A percentile compares a stretch with the other conserved stretches of the same genome.
phyloP scores from a whole-genome alignment of 1,139 yeast genomes.

The Geotrichum klebahnii region DNA sequence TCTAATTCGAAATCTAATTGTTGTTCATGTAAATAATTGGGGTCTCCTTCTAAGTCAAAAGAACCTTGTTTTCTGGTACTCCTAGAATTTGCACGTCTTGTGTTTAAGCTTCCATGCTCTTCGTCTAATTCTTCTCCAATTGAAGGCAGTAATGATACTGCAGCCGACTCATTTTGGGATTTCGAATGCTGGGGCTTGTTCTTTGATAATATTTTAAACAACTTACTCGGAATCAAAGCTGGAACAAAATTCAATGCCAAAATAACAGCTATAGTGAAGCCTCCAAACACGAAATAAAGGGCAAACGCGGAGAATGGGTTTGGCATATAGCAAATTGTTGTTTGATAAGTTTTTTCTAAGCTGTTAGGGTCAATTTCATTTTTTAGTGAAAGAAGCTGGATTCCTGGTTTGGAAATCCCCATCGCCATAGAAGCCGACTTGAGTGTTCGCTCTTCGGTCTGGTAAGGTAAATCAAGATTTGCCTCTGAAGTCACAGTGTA shows the following conservation, averaged over 20 bases:
- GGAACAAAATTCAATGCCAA: constrained; percentile 20
- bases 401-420: constrained; percentile 80
- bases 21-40: too few species aligned
- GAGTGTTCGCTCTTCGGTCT: constrained; percentile 71
- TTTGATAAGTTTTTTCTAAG: constrained; percentile 25
- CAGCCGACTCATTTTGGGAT: too few species aligned
- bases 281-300: constrained; percentile 32
- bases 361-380: constrained; percentile 14
- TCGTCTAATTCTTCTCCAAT: too few species aligned
- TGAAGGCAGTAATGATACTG: too few species aligned
- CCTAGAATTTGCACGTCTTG: too few species aligned
- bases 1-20: too few species aligned
- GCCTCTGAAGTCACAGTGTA: constrained; percentile 30
- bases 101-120: too few species aligned
- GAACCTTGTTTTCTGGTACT: too few species aligned
- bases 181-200: background rate
- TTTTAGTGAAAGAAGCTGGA: constrained; percentile 69
- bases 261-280: constrained; percentile 24
- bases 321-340: constrained; percentile 65
- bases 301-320: constrained; percentile 54
- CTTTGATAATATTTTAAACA: background rate
- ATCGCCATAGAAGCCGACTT: constrained; percentile 91
- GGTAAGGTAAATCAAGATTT: constrained; percentile 27
- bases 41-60: too few species aligned
- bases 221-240: background rate